Evolutionary conservation across 2,329 filamentous ascomycete genomes (phyloP), one percentile per base, ranked within the genome.

Genomic region (Alternaria incomplexa): DNA sequence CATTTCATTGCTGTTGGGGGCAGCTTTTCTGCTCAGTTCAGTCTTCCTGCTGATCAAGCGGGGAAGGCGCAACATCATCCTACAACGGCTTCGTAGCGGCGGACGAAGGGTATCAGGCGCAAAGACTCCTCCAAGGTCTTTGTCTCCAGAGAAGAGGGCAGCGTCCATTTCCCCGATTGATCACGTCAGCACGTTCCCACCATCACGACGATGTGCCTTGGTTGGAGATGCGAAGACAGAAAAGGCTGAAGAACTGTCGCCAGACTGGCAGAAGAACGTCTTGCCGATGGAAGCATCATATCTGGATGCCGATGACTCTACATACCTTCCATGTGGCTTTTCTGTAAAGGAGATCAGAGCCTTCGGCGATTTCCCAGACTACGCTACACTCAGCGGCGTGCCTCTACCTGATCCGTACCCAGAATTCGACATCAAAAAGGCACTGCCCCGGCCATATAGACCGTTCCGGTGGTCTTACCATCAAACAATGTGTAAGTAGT

Each of bases 391-490:
- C 11, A 92, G 90, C 52, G 93, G 91, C 6, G 89, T 96, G 5
- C 91, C 91, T 2, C 80, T 91, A 50, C 93, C 93, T 0, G 67
- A 82, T 9, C 84, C 90, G 0, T 89, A 91, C 59, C 71, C 76
- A 1, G 83, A 86, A 5, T 96, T 96, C 74, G 83, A 92, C 65
- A 88, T 93, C 58, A 80, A 85, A 13, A 91, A 84, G 65, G 92
- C 93, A 1, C 72, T 85, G 10, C 87, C 93, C 2, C 85, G 93
- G 61, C 93, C 93, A 0, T 96, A 94, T 75, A 85, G 93, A 44
- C 93, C 93, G 0, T 91, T 96, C 46, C 81, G 93, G 71, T 96
- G 93, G 93, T 83, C 85, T 0, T 97, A 96, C 74, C 92, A 96
- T 75, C 93, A 97, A 75, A 96, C 93, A 0, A 96, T 97, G 93